phyloP scores from a whole-genome alignment of 108 stramenopile species.

The Skeletonema potamos region DNA sequence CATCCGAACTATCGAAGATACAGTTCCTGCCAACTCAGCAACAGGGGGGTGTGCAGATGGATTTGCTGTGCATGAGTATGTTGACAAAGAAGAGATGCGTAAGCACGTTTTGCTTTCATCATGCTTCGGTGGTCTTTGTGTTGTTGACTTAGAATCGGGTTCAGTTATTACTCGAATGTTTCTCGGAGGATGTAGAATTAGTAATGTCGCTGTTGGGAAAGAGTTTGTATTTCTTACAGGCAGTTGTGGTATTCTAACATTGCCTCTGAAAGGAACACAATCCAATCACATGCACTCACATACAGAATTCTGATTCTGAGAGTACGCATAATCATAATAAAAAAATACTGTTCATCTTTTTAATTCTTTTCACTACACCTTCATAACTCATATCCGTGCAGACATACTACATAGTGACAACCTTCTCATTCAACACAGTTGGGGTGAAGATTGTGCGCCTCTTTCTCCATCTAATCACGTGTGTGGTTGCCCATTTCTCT shows the following conservation, averaged over 20 bases:
- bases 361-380: too few relatives aligned
- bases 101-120: neutral
- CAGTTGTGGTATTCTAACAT: conserved; percentile 7
- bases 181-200: neutral
- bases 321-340: too few relatives aligned
- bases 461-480: too few relatives aligned
- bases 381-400: too few relatives aligned
- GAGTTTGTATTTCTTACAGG: conserved; percentile 1
- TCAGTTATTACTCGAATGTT: neutral
- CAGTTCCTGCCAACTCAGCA: neutral
- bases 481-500: too few relatives aligned
- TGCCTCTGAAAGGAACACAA: neutral
- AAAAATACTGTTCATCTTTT: too few relatives aligned
- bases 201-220: neutral
- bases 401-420: too few relatives aligned
- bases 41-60: neutral
- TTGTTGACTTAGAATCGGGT: neutral
- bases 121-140: neutral
- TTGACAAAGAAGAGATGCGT: neutral
- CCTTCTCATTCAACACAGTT: too few relatives aligned
- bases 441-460: too few relatives aligned
- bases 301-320: too few relatives aligned
- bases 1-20: neutral
- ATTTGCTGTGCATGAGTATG: neutral
- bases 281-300: too few relatives aligned